These are phyloP conservation scores for Nicotiana undulata DNA, from an alignment of 257 asterid genomes.

Conservation along the genomic window DNA sequence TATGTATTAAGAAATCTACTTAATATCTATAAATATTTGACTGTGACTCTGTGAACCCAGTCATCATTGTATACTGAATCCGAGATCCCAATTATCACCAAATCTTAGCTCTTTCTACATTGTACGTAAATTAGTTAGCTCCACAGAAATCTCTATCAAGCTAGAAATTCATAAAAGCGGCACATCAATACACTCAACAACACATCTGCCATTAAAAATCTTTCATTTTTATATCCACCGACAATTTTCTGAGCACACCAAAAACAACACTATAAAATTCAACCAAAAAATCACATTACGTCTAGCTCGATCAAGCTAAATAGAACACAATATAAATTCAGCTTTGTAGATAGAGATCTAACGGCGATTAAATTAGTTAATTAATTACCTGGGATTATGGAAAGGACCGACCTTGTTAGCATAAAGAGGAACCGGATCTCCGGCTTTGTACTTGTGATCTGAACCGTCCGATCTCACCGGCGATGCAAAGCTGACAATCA, in stretches of 20 bases:
- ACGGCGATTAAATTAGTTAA: neutral
- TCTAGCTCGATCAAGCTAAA: neutral
- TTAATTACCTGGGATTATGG: conserved; percentile 67
- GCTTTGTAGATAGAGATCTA: neutral
- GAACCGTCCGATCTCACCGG: conserved; percentile 63
- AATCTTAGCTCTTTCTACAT: neutral
- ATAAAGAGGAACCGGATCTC: conserved; percentile 77
- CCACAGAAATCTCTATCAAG: neutral
- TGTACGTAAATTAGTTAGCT: neutral
- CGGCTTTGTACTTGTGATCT: conserved; percentile 67
- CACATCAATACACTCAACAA: too few species aligned
- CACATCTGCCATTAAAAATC: neutral
- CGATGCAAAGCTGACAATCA: conserved; percentile 11
- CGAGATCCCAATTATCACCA: neutral
- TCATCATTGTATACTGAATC: too few species aligned
- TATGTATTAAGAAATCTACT: too few species aligned
- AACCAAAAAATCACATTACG: neutral
- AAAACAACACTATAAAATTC: neutral
- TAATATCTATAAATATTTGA: too few species aligned
- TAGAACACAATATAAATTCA: neutral
- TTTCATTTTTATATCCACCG: neutral
- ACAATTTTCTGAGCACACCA: neutral
- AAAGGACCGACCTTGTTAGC: conserved; percentile 93
- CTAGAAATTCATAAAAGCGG: too few species aligned
- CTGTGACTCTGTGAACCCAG: too few species aligned